A percentile compares a stretch with the other conserved stretches of the same genome.
Evolutionary conservation across 2,329 filamentous ascomycete genomes (phyloP).

Genomic region (Furcasterigmium sp.): DNA sequence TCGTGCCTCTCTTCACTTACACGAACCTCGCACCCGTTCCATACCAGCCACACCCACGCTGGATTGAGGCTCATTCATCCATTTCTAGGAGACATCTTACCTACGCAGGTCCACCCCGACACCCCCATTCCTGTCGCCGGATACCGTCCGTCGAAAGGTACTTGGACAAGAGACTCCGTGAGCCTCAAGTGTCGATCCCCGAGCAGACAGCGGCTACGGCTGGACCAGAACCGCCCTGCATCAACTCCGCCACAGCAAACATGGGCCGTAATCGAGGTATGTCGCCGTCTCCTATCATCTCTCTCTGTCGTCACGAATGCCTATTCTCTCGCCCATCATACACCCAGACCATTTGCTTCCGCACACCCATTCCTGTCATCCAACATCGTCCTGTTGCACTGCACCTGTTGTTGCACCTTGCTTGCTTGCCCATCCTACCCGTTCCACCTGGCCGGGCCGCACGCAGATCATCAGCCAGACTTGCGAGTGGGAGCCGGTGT

Average conservation of each 20-base stretch:
- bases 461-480: neutral
- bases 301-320: neutral
- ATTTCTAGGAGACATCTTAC: too few relatives aligned
- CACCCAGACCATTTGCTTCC: too few relatives aligned
- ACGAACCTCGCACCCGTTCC: too few relatives aligned
- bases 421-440: neutral
- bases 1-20: too few relatives aligned
- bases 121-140: too few relatives aligned
- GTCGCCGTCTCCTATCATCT: conserved; percentile 19
- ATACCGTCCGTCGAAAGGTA: neutral
- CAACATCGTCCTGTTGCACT: too few relatives aligned
- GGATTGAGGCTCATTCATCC: too few relatives aligned
- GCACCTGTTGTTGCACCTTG: neutral
- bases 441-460: neutral
- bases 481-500: neutral
- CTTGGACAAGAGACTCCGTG: too few relatives aligned
- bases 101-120: too few relatives aligned
- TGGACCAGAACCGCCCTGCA: neutral
- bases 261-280: conserved; percentile 53
- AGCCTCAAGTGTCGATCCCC: neutral
- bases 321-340: too few relatives aligned
- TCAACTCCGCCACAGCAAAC: conserved; percentile 17
- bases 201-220: neutral
- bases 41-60: too few relatives aligned
- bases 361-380: too few relatives aligned